Conservation (phyloP, 768 basidiomycete species). For the Grammothele lineata region DNA sequence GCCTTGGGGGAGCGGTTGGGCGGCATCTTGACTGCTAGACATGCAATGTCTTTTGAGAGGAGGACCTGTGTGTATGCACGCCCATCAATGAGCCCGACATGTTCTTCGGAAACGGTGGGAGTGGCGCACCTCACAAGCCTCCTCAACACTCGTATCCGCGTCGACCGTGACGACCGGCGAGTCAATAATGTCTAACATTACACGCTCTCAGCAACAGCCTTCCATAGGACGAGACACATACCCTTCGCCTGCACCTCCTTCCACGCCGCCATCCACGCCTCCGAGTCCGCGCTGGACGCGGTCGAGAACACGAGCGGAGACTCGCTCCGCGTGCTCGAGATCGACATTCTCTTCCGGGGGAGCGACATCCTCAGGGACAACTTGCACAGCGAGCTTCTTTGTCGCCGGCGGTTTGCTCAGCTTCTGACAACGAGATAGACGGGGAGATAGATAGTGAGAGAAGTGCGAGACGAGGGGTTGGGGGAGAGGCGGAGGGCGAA, state of each 20-base stretch:
- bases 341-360: slow-evolving; percentile 26
- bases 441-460: neutral
- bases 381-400: neutral
- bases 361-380: too few species aligned
- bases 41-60: slow-evolving; percentile 56
- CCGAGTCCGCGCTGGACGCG: slow-evolving; percentile 34
- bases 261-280: slow-evolving; percentile 61
- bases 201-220: too few species aligned
- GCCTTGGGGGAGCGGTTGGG: slow-evolving; percentile 18
- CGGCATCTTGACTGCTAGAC: slow-evolving; percentile 56
- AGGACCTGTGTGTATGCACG: slow-evolving; percentile 40
- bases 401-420: neutral
- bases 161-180: slow-evolving; percentile 61
- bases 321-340: slow-evolving; percentile 23
- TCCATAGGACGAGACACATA: slow-evolving; percentile 24
- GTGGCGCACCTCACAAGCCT: slow-evolving; percentile 68
- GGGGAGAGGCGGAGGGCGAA: neutral
- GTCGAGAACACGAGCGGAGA: slow-evolving; percentile 23
- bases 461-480: neutral
- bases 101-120: neutral
- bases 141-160: slow-evolving; percentile 73
- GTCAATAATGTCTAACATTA: slow-evolving; percentile 79
- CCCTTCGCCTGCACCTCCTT: slow-evolving; percentile 52
- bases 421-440: too few species aligned
- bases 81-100: neutral